Evolutionary conservation across 2,329 filamentous ascomycete genomes (phyloP).

Genomic region (Aspergillus melleus): DNA sequence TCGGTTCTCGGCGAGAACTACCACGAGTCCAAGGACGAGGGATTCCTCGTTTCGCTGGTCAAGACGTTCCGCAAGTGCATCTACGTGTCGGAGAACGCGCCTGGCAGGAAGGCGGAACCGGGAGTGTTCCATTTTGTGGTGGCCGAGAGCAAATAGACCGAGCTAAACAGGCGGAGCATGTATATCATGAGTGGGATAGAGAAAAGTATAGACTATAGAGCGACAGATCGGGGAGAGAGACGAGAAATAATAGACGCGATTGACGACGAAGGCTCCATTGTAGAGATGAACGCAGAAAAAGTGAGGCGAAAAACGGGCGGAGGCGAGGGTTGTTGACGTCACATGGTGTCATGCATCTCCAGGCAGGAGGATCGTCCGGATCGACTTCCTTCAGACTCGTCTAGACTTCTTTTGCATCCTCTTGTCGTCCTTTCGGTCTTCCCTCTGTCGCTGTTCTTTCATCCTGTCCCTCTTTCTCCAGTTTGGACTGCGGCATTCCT

Average conservation of each 20-base stretch:
- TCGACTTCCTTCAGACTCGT: no score
- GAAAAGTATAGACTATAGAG: background rate
- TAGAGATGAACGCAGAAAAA: background rate
- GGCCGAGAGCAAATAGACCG: constrained; percentile 8
- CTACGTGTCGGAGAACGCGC: constrained; percentile 43
- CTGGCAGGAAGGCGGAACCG: constrained; percentile 1
- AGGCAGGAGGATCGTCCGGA: background rate
- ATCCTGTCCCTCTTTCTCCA: no score
- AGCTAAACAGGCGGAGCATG: background rate
- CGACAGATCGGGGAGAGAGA: background rate
- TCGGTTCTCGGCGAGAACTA: constrained; percentile 59
- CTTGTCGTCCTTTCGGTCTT: background rate
- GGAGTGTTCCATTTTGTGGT: constrained; percentile 24
- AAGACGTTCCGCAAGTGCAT: constrained; percentile 49
- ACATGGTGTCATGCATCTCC: background rate
- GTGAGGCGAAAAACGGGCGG: no score
- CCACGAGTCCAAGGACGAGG: constrained; percentile 34
- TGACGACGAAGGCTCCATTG: no score
- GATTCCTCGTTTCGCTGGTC: constrained; percentile 51
- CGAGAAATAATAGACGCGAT: background rate
- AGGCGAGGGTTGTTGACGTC: background rate
- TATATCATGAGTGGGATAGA: no score
- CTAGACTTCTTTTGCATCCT: no score
- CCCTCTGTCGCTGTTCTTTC: no score
- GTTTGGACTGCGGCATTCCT: background rate